phyloP scores from a whole-genome alignment of 305 asterid genomes.

The Plantago coronopus region DNA sequence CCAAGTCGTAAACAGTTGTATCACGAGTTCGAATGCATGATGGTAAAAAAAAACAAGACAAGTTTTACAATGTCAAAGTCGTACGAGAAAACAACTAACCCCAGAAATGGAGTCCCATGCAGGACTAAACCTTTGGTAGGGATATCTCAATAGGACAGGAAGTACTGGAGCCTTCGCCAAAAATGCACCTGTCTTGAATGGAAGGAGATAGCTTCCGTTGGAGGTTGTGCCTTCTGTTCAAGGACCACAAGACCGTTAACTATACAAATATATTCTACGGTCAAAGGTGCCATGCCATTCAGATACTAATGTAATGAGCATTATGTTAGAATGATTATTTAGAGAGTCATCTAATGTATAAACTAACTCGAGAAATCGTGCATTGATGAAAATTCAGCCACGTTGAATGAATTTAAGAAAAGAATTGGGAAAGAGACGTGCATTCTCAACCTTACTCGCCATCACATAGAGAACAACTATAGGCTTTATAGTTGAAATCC shows the following conservation, averaged over 20 bases:
- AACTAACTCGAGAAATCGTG: not conserved
- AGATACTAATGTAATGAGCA: slow-evolving; percentile 1
- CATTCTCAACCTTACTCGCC: not conserved
- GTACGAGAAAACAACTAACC: slow-evolving; percentile 41
- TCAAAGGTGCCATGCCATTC: slow-evolving; percentile 8
- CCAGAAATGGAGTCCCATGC: slow-evolving; percentile 98
- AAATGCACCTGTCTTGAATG: slow-evolving; percentile 93
- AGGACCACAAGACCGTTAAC: slow-evolving; percentile 20
- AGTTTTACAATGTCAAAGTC: not conserved
- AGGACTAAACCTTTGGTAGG: slow-evolving; percentile 86
- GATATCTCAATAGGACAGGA: slow-evolving; percentile 83
- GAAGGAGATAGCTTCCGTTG: slow-evolving; percentile 84
- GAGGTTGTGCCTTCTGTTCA: slow-evolving; percentile 90
- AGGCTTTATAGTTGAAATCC: not conserved
- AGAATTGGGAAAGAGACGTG: not conserved
- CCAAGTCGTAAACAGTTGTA: too few species aligned
- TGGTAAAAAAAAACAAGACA: not conserved
- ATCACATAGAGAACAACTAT: not conserved
- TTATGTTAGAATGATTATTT: not conserved
- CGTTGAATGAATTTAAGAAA: not conserved
- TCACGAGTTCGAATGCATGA: not conserved
- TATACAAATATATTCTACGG: slow-evolving; percentile 8
- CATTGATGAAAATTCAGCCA: not conserved
- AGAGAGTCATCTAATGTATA: not conserved
- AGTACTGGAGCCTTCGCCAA: slow-evolving; percentile 73